Percentiles rank a stretch among this genome's conserved stretches.
Conservation (phyloP, 208 protist genomes). For the Porcisia deanei region DNA sequence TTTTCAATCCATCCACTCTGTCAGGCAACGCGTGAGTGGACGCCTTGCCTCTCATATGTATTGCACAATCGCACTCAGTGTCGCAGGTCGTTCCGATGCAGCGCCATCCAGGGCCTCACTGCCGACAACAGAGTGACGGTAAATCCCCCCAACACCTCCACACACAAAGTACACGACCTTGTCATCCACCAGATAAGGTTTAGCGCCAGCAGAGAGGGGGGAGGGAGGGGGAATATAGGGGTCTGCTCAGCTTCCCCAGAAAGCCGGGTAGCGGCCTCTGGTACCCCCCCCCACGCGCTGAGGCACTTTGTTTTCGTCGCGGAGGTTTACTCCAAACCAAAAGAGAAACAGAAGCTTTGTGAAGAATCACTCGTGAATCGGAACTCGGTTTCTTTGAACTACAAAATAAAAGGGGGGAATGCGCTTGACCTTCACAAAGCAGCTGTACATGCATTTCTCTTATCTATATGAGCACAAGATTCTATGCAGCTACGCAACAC, state of each 20-base stretch:
- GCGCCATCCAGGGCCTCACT: background rate
- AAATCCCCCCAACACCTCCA: background rate
- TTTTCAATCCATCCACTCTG: background rate
- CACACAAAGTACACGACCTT: background rate
- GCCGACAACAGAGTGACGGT: background rate
- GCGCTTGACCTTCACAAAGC: background rate
- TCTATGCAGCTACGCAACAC: background rate
- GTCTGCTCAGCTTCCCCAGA: background rate
- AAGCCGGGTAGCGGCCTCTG: background rate
- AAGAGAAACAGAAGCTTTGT: background rate
- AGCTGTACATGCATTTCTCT: background rate
- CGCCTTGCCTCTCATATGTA: background rate
- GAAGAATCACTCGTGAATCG: background rate
- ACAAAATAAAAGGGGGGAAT: too few relatives aligned
- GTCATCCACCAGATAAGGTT: background rate
- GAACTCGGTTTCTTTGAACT: background rate
- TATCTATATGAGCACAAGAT: background rate
- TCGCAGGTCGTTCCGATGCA: background rate
- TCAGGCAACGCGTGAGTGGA: background rate
- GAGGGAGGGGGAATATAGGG: background rate
- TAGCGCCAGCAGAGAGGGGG: background rate
- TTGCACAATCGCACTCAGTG: background rate
- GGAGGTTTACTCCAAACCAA: background rate
- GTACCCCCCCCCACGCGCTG: background rate
- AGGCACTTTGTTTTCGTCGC: background rate